These are phyloP conservation scores for Septoria linicola DNA, from an alignment of 2,329 filamentous ascomycete genomes.

Conservation along the genomic window DNA sequence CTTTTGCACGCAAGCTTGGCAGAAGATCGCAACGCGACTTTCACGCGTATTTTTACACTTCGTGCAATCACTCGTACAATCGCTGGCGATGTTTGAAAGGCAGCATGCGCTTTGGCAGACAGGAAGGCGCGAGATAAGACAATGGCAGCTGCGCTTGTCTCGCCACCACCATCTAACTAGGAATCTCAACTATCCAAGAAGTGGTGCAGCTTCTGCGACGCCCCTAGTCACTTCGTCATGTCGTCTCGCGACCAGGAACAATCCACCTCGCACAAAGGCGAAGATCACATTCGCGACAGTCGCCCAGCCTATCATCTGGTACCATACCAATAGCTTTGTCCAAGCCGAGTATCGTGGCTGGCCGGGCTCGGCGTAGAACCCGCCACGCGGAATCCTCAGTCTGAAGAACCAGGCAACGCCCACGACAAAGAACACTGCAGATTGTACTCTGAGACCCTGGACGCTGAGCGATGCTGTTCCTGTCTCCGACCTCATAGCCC, in stretches of 20 bases:
- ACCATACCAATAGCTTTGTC: background rate
- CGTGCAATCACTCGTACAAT: no score
- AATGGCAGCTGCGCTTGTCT: no score
- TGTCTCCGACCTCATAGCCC: no score
- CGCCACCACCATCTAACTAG: no score
- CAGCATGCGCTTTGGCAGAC: no score
- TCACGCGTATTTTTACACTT: no score
- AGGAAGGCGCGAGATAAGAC: no score
- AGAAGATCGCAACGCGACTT: no score
- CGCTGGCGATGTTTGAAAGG: no score
- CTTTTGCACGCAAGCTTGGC: no score
- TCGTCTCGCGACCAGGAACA: background rate
- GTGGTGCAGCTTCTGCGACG: background rate
- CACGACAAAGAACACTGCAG: background rate
- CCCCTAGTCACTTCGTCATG: background rate
- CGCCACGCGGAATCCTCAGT: background rate
- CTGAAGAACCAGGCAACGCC: background rate
- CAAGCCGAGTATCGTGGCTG: background rate
- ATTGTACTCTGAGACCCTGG: background rate
- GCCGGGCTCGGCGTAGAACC: background rate
- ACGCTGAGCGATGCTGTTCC: background rate
- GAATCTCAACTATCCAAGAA: background rate
- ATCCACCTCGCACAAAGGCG: background rate
- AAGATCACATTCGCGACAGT: background rate
- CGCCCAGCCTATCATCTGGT: background rate